These are phyloP conservation scores for Tulasnella calospora DNA, from an alignment of 768 basidiomycete genomes.

Conservation along the genomic window DNA sequence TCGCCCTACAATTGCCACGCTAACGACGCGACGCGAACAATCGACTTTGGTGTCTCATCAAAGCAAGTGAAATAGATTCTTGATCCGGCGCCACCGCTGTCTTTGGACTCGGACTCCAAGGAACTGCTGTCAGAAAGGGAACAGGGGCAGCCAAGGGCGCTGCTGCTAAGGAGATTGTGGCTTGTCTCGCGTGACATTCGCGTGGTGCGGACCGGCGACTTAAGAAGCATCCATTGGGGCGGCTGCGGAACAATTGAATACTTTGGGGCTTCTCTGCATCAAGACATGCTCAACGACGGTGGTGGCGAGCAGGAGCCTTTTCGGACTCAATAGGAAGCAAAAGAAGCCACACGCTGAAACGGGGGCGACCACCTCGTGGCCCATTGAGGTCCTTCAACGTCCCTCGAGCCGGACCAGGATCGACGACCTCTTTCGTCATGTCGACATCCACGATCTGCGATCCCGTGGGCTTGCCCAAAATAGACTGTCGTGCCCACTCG, in stretches of 20 bases:
- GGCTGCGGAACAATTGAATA: not conserved
- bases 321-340: not conserved
- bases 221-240: not conserved
- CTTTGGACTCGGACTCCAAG: not conserved
- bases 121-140: not conserved
- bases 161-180: conserved; percentile 1
- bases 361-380: not conserved
- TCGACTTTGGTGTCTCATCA: conserved; percentile 3
- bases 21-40: not conserved
- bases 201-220: conserved; percentile 1
- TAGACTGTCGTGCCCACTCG: not conserved
- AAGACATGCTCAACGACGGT: not conserved
- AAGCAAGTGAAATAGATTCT: not conserved
- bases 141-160: not conserved
- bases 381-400: not conserved
- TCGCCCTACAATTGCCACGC: conserved; percentile 1
- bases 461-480: not conserved
- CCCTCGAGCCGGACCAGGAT: not conserved
- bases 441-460: not conserved
- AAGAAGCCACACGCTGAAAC: not conserved
- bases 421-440: not conserved
- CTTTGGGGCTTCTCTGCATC: not conserved
- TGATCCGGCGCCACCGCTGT: not conserved
- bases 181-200: not conserved
- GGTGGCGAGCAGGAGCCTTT: not conserved